phyloP scores from a whole-genome alignment of 1,284 basidiomycete species.

The Phenoliferia sp. region DNA sequence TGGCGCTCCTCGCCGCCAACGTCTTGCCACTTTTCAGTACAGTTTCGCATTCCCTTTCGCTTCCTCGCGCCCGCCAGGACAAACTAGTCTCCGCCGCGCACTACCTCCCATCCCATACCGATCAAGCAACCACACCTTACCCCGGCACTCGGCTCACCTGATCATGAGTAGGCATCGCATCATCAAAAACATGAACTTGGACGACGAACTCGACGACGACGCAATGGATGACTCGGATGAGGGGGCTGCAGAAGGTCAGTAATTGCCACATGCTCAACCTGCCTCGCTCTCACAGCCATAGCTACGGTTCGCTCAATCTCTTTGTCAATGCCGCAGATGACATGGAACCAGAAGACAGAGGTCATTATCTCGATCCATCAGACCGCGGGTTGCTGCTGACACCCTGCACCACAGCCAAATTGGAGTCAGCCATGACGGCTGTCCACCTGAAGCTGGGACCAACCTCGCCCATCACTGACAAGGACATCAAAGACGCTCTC shows the following conservation, averaged over 20 bases:
- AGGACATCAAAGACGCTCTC: conserved; percentile 69
- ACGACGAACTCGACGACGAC: conserved; percentile 72
- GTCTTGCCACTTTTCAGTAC: too few species aligned
- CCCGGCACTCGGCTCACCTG: too few species aligned
- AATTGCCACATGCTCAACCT: too few species aligned
- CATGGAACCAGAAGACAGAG: conserved; percentile 57
- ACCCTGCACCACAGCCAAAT: conserved; percentile 54
- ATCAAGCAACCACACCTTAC: too few species aligned
- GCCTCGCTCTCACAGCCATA: neutral
- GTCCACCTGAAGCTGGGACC: conserved; percentile 65
- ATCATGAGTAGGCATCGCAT: conserved; percentile 59
- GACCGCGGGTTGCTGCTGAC: neutral
- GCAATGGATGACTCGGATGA: conserved; percentile 41
- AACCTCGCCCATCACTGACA: conserved; percentile 64
- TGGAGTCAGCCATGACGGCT: conserved; percentile 63
- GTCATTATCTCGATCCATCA: conserved; percentile 5
- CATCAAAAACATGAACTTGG: conserved; percentile 80
- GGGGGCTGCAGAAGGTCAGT: too few species aligned
- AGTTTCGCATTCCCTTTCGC: too few species aligned
- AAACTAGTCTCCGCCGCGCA: too few species aligned
- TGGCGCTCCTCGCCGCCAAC: too few species aligned
- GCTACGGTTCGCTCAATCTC: neutral
- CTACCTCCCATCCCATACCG: too few species aligned
- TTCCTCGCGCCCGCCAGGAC: too few species aligned
- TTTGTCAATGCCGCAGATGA: conserved; percentile 13